These are phyloP conservation scores for Rhodofomes roseus DNA, from an alignment of 1,284 basidiomycete genomes.

Conservation along the genomic window DNA sequence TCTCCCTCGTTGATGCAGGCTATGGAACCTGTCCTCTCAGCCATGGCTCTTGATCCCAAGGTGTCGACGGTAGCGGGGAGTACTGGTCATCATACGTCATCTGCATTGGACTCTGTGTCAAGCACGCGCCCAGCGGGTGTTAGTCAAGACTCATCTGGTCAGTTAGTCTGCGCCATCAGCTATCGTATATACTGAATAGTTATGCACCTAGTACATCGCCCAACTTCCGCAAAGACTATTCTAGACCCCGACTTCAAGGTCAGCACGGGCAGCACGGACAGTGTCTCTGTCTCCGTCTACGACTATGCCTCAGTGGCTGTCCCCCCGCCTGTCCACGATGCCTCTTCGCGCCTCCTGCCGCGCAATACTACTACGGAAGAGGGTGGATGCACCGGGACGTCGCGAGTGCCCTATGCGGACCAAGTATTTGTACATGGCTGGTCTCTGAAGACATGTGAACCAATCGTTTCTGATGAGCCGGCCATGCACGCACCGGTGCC, in stretches of 20 bases:
- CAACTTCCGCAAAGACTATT: background rate
- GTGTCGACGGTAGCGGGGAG: background rate
- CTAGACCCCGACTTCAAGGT: background rate
- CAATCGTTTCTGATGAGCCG: slow-evolving; percentile 2
- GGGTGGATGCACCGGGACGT: slow-evolving; percentile 3
- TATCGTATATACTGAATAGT: background rate
- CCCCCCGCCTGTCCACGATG: slow-evolving; percentile 13
- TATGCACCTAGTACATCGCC: background rate
- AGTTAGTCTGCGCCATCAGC: background rate
- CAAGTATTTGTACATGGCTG: background rate
- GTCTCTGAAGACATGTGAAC: background rate
- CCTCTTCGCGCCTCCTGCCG: slow-evolving; percentile 12
- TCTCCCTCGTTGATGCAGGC: slow-evolving; percentile 24
- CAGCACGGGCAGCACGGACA: background rate
- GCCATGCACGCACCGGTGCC: background rate
- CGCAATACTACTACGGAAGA: slow-evolving; percentile 11
- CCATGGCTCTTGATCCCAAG: slow-evolving; percentile 13
- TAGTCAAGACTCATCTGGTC: background rate
- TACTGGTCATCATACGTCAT: background rate
- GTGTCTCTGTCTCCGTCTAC: slow-evolving; percentile 13
- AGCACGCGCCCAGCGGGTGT: background rate
- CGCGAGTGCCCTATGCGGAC: background rate
- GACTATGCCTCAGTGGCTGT: slow-evolving; percentile 13
- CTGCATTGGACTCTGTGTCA: slow-evolving; percentile 1
- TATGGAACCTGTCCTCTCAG: slow-evolving; percentile 22